These are phyloP conservation scores for Backusella parvicylindrica DNA, from an alignment of 192 early-diverging fungal genomes.

Conservation along the genomic window DNA sequence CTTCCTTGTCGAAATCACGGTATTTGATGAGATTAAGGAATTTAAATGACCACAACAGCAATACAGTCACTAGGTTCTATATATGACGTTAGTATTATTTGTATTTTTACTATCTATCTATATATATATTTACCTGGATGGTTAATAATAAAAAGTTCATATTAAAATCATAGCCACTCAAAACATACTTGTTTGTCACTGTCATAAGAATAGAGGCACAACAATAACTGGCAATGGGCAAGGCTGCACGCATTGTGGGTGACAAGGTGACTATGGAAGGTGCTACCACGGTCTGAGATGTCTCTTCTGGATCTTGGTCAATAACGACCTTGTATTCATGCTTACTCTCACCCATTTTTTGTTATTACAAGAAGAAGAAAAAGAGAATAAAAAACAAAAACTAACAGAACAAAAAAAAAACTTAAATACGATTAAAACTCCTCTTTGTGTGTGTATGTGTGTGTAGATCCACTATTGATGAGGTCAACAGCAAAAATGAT, in stretches of 20 bases:
- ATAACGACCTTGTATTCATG: slow-evolving; percentile 15
- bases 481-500: too few species aligned
- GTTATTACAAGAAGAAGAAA: background rate
- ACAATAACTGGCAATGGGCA: slow-evolving; percentile 88
- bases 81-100: slow-evolving; percentile 11
- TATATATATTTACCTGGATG: slow-evolving; percentile 55
- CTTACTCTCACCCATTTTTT: background rate
- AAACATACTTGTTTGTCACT: slow-evolving; percentile 85
- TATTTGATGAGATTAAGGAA: slow-evolving; percentile 55
- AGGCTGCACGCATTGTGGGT: slow-evolving; percentile 35
- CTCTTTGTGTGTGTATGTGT: too few species aligned
- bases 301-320: slow-evolving; percentile 2
- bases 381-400: background rate
- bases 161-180: slow-evolving; percentile 74
- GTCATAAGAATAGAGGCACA: slow-evolving; percentile 86
- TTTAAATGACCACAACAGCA: slow-evolving; percentile 52
- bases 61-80: slow-evolving; percentile 58
- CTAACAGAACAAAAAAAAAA: slow-evolving; percentile 1
- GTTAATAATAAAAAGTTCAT: slow-evolving; percentile 82
- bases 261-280: slow-evolving; percentile 23
- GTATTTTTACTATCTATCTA: background rate
- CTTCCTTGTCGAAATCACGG: slow-evolving; percentile 57
- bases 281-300: slow-evolving; percentile 8
- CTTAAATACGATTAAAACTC: background rate
- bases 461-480: too few species aligned